Conservation (phyloP, 1,284 basidiomycete genomes). For the Microbotryum scabiosae region DNA sequence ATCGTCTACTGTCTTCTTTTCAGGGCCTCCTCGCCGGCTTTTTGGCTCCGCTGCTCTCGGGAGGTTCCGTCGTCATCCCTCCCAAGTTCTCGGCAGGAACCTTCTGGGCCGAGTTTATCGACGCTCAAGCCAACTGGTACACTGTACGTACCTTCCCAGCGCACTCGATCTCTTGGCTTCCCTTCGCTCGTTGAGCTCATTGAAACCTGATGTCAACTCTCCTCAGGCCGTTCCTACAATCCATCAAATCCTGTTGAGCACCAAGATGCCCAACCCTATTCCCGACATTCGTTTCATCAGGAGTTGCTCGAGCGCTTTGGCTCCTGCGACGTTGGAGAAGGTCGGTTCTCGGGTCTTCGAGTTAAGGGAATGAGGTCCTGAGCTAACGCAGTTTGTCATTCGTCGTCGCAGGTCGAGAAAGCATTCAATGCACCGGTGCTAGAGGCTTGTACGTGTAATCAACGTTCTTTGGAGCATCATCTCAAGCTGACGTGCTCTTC, state of each 20-base stretch:
- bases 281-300: slow-evolving; percentile 47
- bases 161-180: no score
- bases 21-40: slow-evolving; percentile 55
- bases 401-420: slow-evolving; percentile 38
- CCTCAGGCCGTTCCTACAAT: slow-evolving; percentile 43
- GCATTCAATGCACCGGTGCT: slow-evolving; percentile 46
- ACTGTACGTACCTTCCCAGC: slow-evolving; percentile 33
- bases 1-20: not conserved
- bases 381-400: not conserved
- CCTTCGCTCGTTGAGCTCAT: no score
- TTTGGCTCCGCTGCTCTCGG: slow-evolving; percentile 52
- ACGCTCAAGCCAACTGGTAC: slow-evolving; percentile 50
- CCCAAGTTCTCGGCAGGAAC: slow-evolving; percentile 51
- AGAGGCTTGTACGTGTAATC: slow-evolving; percentile 40
- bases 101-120: slow-evolving; percentile 54
- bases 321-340: slow-evolving; percentile 42
- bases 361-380: not conserved
- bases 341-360: not conserved
- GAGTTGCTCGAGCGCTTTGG: slow-evolving; percentile 45
- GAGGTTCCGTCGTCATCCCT: slow-evolving; percentile 55
- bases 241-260: slow-evolving; percentile 45
- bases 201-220: no score
- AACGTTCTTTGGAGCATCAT: slow-evolving; percentile 32
- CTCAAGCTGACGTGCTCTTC: slow-evolving; percentile 2
- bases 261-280: slow-evolving; percentile 39